These are phyloP conservation scores for Tulasnella sp. DNA, from an alignment of 768 basidiomycete species.

Conservation along the genomic window DNA sequence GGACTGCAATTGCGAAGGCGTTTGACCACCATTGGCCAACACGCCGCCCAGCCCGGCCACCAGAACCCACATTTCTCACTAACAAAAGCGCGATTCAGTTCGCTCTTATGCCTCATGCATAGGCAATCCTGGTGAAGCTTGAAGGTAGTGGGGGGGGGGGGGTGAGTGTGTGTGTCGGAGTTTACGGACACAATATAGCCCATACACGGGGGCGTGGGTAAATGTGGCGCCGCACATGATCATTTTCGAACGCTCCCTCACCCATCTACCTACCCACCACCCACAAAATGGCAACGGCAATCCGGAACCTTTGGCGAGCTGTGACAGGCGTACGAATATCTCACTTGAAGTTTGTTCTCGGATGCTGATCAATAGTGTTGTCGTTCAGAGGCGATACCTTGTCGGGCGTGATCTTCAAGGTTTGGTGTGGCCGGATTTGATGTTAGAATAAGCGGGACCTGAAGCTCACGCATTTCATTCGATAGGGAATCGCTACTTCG, in stretches of 20 bases:
- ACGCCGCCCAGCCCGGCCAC: no score
- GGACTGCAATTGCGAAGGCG: no score
- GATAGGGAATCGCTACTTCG: slow-evolving; percentile 65
- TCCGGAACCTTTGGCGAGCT: background rate
- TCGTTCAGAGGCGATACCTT: background rate
- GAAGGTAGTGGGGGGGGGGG: no score
- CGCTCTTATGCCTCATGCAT: no score
- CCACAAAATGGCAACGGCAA: background rate
- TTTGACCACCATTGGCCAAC: no score
- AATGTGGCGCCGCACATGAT: background rate
- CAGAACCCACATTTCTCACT: no score
- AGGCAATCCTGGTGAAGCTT: no score
- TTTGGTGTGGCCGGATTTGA: slow-evolving; percentile 23
- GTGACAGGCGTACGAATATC: background rate
- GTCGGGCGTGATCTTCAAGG: slow-evolving; percentile 8
- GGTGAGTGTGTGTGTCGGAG: no score
- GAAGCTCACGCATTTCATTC: background rate
- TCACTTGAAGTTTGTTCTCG: background rate
- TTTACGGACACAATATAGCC: no score
- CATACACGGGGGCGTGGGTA: background rate
- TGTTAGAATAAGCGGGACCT: background rate
- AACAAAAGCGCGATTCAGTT: no score
- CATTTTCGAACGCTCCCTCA: background rate
- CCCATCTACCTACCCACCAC: background rate
- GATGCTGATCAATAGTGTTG: background rate